A percentile compares a stretch with the other conserved stretches of the same genome.
phyloP scores from a whole-genome alignment of 352 stramenopile genomes.

The Pythium vanterpoolii region DNA sequence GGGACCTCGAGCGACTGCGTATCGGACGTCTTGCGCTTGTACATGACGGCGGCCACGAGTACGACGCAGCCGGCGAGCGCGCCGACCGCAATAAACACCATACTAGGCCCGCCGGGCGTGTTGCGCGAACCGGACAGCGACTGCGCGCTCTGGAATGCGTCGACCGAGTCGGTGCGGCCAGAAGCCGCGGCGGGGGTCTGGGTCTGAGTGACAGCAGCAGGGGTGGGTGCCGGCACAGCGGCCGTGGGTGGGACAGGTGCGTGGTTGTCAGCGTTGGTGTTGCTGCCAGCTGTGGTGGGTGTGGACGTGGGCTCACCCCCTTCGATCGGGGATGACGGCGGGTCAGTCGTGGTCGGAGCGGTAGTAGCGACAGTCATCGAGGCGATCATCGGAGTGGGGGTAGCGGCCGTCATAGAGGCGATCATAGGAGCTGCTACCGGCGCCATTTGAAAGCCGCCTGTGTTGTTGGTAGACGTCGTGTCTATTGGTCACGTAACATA shows the following conservation, averaged over 20 bases:
- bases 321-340: neutral
- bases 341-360: neutral
- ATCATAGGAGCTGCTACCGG: neutral
- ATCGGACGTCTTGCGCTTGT: conserved; percentile 28
- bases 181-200: neutral
- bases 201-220: too few species aligned
- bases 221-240: too few species aligned
- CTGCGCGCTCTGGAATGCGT: conserved; percentile 10
- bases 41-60: conserved; percentile 36
- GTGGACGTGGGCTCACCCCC: neutral
- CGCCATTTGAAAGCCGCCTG: too few species aligned
- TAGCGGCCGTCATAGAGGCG: neutral
- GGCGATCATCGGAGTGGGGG: neutral
- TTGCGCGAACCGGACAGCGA: neutral
- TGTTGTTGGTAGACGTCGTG: neutral
- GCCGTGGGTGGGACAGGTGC: neutral
- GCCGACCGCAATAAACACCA: conserved; percentile 22
- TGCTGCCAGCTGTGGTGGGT: too few species aligned
- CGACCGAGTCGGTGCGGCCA: neutral
- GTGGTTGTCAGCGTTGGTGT: conserved; percentile 15
- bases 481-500: neutral
- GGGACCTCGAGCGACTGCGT: conserved; percentile 5
- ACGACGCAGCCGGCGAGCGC: conserved; percentile 37
- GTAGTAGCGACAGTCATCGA: too few species aligned
- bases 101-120: neutral